Evolutionary conservation across 768 basidiomycete genomes (phyloP).

Genomic region (Paxillus involutus): DNA sequence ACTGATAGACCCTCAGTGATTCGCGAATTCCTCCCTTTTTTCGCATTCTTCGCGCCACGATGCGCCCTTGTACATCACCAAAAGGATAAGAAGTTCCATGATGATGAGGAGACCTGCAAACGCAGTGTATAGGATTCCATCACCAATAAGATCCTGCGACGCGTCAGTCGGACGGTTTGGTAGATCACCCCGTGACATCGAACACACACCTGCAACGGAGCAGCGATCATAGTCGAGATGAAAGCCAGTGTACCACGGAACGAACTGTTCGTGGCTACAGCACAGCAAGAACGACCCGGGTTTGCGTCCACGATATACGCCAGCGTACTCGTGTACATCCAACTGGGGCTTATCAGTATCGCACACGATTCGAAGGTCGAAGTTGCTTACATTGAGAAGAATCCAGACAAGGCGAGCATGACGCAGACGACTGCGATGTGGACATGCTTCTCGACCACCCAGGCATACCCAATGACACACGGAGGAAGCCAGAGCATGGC

Average conservation of each 20-base stretch:
- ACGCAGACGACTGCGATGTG: constrained; percentile 70
- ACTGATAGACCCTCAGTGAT: neutral
- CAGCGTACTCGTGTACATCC: constrained; percentile 67
- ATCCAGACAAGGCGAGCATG: constrained; percentile 70
- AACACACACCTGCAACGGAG: constrained; percentile 54
- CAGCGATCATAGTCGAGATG: constrained; percentile 67
- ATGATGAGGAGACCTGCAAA: constrained; percentile 55
- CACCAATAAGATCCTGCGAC: constrained; percentile 62
- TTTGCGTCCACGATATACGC: constrained; percentile 91
- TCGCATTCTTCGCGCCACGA: constrained; percentile 57
- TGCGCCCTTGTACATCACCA: constrained; percentile 59
- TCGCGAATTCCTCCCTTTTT: constrained; percentile 30
- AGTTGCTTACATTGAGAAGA: constrained; percentile 64
- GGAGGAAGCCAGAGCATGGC: constrained; percentile 58
- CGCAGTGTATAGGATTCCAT: constrained; percentile 78
- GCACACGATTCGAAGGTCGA: neutral
- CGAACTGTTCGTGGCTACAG: constrained; percentile 73
- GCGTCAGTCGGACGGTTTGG: neutral
- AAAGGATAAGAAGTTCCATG: constrained; percentile 54
- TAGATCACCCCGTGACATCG: neutral
- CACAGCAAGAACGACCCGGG: constrained; percentile 72
- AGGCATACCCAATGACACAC: constrained; percentile 67
- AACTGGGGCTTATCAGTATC: constrained; percentile 30
- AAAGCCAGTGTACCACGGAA: constrained; percentile 73
- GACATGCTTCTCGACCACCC: constrained; percentile 64